Percentiles rank a stretch among this genome's conserved stretches.
These are phyloP conservation scores for Crucibulum laeve DNA, from an alignment of 768 basidiomycete species.

Conservation along the genomic window DNA sequence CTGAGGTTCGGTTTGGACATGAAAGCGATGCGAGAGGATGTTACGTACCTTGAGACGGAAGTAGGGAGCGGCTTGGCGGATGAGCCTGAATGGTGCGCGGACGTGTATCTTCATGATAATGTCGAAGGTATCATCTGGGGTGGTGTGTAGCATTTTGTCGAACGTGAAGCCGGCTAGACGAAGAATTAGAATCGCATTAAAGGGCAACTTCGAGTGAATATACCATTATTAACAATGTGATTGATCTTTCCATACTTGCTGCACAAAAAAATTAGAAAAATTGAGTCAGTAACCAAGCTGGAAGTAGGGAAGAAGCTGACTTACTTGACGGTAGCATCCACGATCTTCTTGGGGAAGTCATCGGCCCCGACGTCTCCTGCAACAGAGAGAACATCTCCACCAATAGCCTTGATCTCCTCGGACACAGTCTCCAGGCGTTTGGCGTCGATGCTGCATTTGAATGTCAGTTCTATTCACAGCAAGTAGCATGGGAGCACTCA, in stretches of 20 bases:
- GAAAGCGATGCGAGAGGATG: constrained; percentile 7
- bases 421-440: constrained; percentile 62
- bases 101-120: constrained; percentile 84
- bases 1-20: constrained; percentile 20
- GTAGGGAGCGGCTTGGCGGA: constrained; percentile 81
- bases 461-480: neutral
- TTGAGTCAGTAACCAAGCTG: neutral
- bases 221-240: constrained; percentile 81
- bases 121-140: constrained; percentile 77
- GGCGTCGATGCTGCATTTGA: constrained; percentile 57
- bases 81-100: constrained; percentile 80
- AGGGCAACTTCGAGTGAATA: constrained; percentile 7
- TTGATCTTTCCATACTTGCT: constrained; percentile 84
- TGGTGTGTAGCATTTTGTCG: constrained; percentile 87
- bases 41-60: constrained; percentile 65
- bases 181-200: neutral
- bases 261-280: neutral
- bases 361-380: constrained; percentile 80
- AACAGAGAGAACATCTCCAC: constrained; percentile 72
- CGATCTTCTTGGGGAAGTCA: constrained; percentile 75
- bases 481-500: constrained; percentile 24
- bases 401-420: constrained; percentile 66
- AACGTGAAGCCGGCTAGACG: constrained; percentile 66
- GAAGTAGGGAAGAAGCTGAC: constrained; percentile 18
- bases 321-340: constrained; percentile 72